A percentile compares a stretch with the other conserved stretches of the same genome.
Evolutionary conservation across 2,329 filamentous ascomycete genomes (phyloP).

Genomic region (Fusarium subglutinans): DNA sequence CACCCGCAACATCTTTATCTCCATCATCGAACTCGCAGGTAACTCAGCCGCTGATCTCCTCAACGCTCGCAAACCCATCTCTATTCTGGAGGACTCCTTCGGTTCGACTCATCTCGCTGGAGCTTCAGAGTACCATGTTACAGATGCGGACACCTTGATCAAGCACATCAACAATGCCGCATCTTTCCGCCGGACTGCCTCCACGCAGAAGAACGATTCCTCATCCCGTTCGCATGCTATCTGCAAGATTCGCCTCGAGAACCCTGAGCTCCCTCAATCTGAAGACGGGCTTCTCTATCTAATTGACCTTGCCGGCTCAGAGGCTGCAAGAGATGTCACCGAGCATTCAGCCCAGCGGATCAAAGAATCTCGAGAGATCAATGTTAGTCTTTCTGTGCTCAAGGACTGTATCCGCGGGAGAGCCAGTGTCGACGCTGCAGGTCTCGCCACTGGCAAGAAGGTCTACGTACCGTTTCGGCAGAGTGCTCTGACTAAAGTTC

Average conservation of each 20-base stretch:
- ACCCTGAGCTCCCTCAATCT: constrained; percentile 37
- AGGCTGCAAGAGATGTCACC: constrained; percentile 55
- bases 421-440: constrained; percentile 47
- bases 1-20: constrained; percentile 47
- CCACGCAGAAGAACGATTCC: constrained; percentile 56
- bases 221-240: constrained; percentile 61
- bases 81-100: constrained; percentile 57
- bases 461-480: constrained; percentile 57
- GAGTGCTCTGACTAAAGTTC: constrained; percentile 57
- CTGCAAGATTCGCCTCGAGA: constrained; percentile 56
- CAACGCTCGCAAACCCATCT: constrained; percentile 52
- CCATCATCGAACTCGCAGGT: constrained; percentile 52
- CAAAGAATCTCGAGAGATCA: constrained; percentile 59
- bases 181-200: constrained; percentile 52
- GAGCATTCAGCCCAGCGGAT: constrained; percentile 55
- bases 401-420: constrained; percentile 63
- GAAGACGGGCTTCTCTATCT: constrained; percentile 57
- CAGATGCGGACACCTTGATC: constrained; percentile 43
- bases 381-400: constrained; percentile 58
- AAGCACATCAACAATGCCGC: constrained; percentile 50
- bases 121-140: constrained; percentile 51
- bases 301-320: constrained; percentile 60
- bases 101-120: constrained; percentile 56
- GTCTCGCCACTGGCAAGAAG: constrained; percentile 40
- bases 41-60: constrained; percentile 52